A percentile compares a stretch with the other conserved stretches of the same genome.
These are phyloP conservation scores for Nicotiana attenuata DNA, from an alignment of 257 asterid genomes.

Conservation along the genomic window DNA sequence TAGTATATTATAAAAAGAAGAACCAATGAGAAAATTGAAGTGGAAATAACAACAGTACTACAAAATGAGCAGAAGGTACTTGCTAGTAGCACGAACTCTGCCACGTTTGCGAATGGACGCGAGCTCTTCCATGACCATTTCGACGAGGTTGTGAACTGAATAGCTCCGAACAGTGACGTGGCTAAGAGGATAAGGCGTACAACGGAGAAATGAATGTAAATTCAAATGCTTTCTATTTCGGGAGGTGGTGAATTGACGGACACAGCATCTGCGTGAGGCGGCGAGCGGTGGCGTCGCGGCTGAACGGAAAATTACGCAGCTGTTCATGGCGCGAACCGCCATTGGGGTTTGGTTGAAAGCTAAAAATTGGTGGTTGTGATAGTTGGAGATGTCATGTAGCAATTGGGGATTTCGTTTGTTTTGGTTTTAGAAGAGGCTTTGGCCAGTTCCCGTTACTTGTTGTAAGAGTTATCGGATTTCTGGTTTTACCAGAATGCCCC, in stretches of 20 bases:
- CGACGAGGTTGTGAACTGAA: constrained; percentile 56
- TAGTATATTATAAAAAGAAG: too few relatives aligned
- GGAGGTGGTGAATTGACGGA: constrained; percentile 16
- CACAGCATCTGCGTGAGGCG: constrained; percentile 33
- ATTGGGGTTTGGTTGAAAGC: constrained; percentile 11
- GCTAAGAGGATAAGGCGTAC: constrained; percentile 21
- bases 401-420: neutral
- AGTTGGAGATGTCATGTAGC: neutral
- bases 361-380: neutral
- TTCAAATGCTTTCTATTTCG: neutral
- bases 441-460: neutral
- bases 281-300: constrained; percentile 49
- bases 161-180: constrained; percentile 39
- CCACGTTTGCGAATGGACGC: constrained; percentile 41
- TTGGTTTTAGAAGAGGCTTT: neutral
- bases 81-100: constrained; percentile 54
- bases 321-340: constrained; percentile 78
- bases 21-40: too few relatives aligned
- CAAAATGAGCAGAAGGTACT: constrained; percentile 30
- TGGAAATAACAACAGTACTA: neutral
- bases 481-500: neutral
- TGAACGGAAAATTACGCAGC: constrained; percentile 55
- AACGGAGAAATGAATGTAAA: constrained; percentile 26
- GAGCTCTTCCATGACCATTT: constrained; percentile 52
- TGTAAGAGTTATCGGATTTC: neutral